Evolutionary conservation across 495 filamentous ascomycete species (phyloP).

Genomic region (Cercophora samala): DNA sequence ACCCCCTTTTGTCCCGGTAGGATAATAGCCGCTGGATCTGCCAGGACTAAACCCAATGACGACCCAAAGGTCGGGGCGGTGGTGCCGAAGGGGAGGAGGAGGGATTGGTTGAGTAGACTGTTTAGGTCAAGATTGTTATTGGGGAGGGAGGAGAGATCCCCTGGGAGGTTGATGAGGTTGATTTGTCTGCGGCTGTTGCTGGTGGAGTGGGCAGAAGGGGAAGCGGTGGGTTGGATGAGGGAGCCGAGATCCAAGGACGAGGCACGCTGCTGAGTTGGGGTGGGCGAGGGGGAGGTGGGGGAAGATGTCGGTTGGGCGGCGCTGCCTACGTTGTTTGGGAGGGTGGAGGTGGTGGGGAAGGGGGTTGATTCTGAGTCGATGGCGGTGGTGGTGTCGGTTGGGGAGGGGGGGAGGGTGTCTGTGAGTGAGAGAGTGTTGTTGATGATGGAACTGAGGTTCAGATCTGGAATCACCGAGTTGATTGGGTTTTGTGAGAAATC

Average conservation of each 20-base stretch:
- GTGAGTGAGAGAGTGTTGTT: not conserved
- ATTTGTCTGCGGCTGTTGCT: not conserved
- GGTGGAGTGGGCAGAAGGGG: not conserved
- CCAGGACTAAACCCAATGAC: constrained; percentile 28
- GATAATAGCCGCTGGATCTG: constrained; percentile 39
- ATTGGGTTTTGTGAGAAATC: not conserved
- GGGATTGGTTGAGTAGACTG: constrained; percentile 28
- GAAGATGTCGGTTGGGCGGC: too few species aligned
- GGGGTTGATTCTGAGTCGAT: not conserved
- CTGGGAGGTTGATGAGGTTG: constrained; percentile 5
- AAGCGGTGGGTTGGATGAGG: not conserved
- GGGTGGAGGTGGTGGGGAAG: constrained; percentile 12
- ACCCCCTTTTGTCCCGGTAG: constrained; percentile 25
- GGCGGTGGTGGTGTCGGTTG: not conserved
- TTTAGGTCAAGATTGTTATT: not conserved
- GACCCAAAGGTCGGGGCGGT: constrained; percentile 18
- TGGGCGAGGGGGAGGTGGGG: not conserved
- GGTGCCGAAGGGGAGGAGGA: constrained; percentile 33
- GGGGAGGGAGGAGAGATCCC: not conserved
- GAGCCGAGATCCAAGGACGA: not conserved
- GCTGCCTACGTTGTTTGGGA: constrained; percentile 10
- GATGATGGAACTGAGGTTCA: not conserved
- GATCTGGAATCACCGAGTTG: not conserved
- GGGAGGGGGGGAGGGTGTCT: not conserved
- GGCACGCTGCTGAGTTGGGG: not conserved